These are phyloP conservation scores for Aspergillus bombycis DNA, from an alignment of 2,329 filamentous ascomycete genomes.

Conservation along the genomic window DNA sequence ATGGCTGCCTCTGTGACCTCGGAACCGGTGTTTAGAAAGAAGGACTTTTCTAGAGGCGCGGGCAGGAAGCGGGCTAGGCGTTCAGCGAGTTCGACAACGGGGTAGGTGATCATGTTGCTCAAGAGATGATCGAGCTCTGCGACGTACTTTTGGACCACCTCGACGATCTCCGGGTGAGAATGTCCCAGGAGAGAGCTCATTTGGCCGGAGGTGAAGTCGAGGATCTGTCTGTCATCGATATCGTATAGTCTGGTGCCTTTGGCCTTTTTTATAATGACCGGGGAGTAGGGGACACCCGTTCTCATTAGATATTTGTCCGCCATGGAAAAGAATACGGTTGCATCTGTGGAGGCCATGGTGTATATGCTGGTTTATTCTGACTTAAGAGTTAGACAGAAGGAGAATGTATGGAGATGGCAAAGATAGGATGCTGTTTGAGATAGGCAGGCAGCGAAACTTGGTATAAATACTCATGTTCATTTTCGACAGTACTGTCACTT, in stretches of 20 bases:
- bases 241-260: conserved; percentile 53
- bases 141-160: conserved; percentile 54
- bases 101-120: conserved; percentile 61
- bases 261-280: conserved; percentile 50
- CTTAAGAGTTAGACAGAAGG: background rate
- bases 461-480: background rate
- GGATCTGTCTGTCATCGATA: conserved; percentile 47
- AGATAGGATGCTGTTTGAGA: background rate
- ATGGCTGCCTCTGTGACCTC: conserved; percentile 66
- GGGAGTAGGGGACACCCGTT: conserved; percentile 45
- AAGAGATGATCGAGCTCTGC: conserved; percentile 61
- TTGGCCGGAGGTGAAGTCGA: conserved; percentile 65
- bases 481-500: background rate
- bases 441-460: background rate
- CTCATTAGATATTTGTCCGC: conserved; percentile 47
- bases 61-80: conserved; percentile 56
- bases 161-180: conserved; percentile 60
- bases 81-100: conserved; percentile 59
- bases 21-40: conserved; percentile 62
- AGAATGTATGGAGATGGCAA: background rate
- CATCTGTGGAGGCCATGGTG: conserved; percentile 16
- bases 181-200: conserved; percentile 64
- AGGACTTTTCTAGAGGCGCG: conserved; percentile 53
- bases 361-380: background rate
- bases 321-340: conserved; percentile 36